Evolutionary conservation across 768 basidiomycete genomes (phyloP), one percentile per base, ranked within the genome.

Genomic region (Pholiota molesta): DNA sequence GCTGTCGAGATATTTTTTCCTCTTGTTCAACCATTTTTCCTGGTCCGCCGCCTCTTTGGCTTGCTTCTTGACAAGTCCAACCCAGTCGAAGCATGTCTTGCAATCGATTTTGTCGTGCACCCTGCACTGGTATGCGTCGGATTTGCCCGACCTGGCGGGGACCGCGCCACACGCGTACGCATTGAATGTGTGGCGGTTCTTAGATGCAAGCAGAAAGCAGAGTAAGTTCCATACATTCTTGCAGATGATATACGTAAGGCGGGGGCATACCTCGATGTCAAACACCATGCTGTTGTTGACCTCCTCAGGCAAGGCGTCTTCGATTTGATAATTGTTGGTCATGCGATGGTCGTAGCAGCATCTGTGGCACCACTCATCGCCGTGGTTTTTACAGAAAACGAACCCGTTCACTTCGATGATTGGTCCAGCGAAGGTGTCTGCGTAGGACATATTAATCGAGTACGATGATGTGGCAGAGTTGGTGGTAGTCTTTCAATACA

Each of bases 31-130:
- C 72, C 71, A 73, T 19, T 67, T 56, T 5, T 66, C 73, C n/a
- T 63, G 56, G 40, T 65, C 67, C n/a, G 68, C 67, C 0, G 64
- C 62, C 31, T 63, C 62, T 37, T 69, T 63, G 1, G 71, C 71
- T 55, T 74, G 69, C 28, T 68, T 60, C 52, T 68, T 71, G 21
- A 77, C 68, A 35, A 73, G 59, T n/a, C 52, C 61, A 14, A 71
- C 69, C 78, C 78, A 79, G 62, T 77, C 65, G 40, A 79, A 78
- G 62, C 78, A 79, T 16, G 45, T 62, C 10, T 54, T 51, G 52
- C 77, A 78, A 47, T 77, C 72, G 19, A 71, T 62, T 16, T 45
- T 65, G 31, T 68, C 54, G 57, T 78, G 77, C 40, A 60, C 55
- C 28, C 58, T 58, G 63, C 77, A 76, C 52, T 74, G 59, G 52